Base-by-base conservation (phyloP, 2,329 filamentous ascomycete species). In the Xylariaceae sp. region DNA sequence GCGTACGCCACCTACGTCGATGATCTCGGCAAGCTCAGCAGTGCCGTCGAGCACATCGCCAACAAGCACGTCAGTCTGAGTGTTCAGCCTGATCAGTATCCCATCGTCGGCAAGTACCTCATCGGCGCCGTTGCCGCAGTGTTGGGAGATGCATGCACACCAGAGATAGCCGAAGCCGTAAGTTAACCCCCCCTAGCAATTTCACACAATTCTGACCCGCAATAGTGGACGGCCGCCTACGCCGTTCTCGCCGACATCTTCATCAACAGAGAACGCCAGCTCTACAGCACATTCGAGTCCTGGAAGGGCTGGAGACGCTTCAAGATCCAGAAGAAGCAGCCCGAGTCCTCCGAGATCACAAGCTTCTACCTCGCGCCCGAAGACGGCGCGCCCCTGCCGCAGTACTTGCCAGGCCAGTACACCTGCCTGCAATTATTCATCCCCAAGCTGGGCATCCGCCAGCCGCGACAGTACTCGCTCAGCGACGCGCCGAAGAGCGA, bases 21-120 rank as follows among this genome's bases (percentile, higher is more conserved):
- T 72, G 80, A 90, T 69, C 79, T 90, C 0, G 81, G 79, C 51
- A 81, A 77, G 17, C 78, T 92, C 3, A 72, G 72, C 10, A 78
- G 81, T 37, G 76, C 75, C 39, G 77, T 84, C 11, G 86, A 90
- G 72, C 82, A 86, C 67, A 91, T 93, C 64, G 87, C 86, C 59
- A 84, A 91, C 68, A 92, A 91, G 75, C 89, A 92, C 69, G 87
- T 81, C 23, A 88, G 84, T 1, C 79, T 92, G n/a, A 84, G 83
- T 69, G 82, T 92, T 68, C 75, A 78, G 64, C 80, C 88, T 0
- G 86, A 85, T 18, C 85, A 91, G 56, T 92, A 92, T 71, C 74
- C 78, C 55, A 81, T 90, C 37, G 88, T 92, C 1, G 89, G 87
- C 48, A 80, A 82, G 63, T 80, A 86, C 70, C 79, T 92, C 1